Conservation (phyloP, 1,284 basidiomycete species). For the Lentinula novae-zelandiae region DNA sequence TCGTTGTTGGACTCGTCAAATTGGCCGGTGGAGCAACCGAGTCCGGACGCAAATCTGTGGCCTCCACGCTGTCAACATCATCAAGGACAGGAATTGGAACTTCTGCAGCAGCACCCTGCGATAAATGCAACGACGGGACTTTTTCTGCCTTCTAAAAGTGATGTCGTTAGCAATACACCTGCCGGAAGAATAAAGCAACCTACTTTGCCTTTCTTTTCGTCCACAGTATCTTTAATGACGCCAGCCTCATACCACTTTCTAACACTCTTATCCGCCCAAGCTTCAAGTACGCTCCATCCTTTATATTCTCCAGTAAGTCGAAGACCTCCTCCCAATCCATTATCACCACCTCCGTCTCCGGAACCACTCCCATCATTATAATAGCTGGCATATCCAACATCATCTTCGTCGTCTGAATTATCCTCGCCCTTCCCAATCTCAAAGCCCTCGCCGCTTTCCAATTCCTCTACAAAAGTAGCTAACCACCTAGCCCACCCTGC, state of each 20-base stretch:
- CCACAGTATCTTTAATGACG: constrained; percentile 48
- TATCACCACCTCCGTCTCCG: constrained; percentile 72
- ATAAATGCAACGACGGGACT: constrained; percentile 35
- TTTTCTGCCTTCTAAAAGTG: constrained; percentile 19
- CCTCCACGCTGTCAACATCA: constrained; percentile 25
- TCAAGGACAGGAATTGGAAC: constrained; percentile 51
- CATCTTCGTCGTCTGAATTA: constrained; percentile 76
- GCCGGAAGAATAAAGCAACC: constrained; percentile 15
- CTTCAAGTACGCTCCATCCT: constrained; percentile 89
- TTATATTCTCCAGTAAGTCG: constrained; percentile 78
- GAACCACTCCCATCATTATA: constrained; percentile 78
- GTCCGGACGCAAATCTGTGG: background rate
- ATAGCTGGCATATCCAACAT: constrained; percentile 83
- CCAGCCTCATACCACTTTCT: constrained; percentile 82
- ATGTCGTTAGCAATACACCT: constrained; percentile 4
- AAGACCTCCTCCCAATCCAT: constrained; percentile 60
- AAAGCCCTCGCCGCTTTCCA: constrained; percentile 86
- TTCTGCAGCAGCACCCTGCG: constrained; percentile 38
- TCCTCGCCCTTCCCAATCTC: constrained; percentile 72
- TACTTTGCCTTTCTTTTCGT: constrained; percentile 49
- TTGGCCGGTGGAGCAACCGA: background rate
- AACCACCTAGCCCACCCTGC: constrained; percentile 96
- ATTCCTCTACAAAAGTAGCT: constrained; percentile 88
- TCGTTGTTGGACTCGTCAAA: constrained; percentile 17
- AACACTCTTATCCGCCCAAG: constrained; percentile 85